Evolutionary conservation across 2,329 filamentous ascomycete genomes (phyloP), one percentile per base, ranked within the genome.

Genomic region (Fusarium sp.): DNA sequence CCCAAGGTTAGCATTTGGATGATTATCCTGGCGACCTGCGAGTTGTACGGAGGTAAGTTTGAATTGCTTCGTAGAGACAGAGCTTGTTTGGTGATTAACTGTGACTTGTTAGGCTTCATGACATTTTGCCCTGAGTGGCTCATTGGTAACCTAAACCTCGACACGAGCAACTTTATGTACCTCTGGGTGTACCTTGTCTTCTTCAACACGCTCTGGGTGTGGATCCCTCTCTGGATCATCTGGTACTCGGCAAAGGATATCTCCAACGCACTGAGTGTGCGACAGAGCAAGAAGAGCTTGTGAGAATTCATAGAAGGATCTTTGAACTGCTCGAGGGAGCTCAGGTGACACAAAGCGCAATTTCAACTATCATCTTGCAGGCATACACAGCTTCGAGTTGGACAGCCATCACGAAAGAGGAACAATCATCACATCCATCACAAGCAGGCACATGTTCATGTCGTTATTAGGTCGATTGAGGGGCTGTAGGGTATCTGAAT

Each of bases 61-160:
- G 6, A 10, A 18, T 5, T 2, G 24, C 27, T 13, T 5, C 10
- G 11, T 52, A 43, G n/a, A 14, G 16, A 54, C 35, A 65, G 24
- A 39, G 43, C 43, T 16, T 14, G 22, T 6, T 13, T 27, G 29
- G 6, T 20, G 18, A 35, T 22, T 50, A 50, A 71, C 54, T 9
- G 24, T 14, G 16, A 35, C 11, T 16, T 37, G 20, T n/a, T 43
- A 90, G 89, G 91, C 20, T 93, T 91, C 83, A 92, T 93, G 89
- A 93, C 91, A 0, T 93, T 93, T 79, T 91, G 88, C 81, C 91
- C 91, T 14, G 91, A 93, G 82, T 93, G 91, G 91, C 83, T 93
- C 14, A 89, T 87, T 3, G 87, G 87, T 61, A 92, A 87, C 79
- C 79, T 86, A 73, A 92, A 91, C 78, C 87, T 93, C 68, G 89